Percentiles rank a stretch among this genome's conserved stretches.
phyloP scores from a whole-genome alignment of 371 early-diverging fungal genomes.

The Modicella reniformis region DNA sequence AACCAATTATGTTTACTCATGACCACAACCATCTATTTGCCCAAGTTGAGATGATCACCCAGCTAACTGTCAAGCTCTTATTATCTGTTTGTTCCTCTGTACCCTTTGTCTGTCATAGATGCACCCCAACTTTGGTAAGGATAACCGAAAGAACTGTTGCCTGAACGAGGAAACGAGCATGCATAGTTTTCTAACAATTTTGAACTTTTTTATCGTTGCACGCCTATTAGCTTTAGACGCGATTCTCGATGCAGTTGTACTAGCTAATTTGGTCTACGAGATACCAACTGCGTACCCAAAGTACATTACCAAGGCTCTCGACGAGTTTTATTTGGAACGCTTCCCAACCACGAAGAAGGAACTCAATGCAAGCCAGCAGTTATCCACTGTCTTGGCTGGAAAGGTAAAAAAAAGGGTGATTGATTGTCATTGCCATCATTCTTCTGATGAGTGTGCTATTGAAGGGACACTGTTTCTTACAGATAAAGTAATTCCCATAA shows the following conservation, averaged over 20 bases:
- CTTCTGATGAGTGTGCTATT: no score
- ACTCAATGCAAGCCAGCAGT: conserved; percentile 24
- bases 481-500: no score
- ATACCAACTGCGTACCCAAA: conserved; percentile 19
- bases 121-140: conserved; percentile 30
- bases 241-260: conserved; percentile 34
- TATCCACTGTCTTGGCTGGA: conserved; percentile 28
- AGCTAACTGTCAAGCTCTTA: background rate
- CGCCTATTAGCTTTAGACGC: conserved; percentile 26
- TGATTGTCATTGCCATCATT: background rate
- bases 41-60: background rate
- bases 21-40: background rate
- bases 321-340: conserved; percentile 34
- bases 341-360: conserved; percentile 25
- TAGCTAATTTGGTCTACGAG: conserved; percentile 35
- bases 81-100: background rate
- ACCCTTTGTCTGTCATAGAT: conserved; percentile 3
- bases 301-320: conserved; percentile 28
- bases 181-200: background rate
- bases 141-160: background rate
- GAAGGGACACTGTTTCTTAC: no score
- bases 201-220: background rate
- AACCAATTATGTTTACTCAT: background rate
- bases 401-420: conserved; percentile 21
- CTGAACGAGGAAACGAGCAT: no score